Conservation (phyloP, 768 basidiomycete genomes). For the Suillus cothurnatus region DNA sequence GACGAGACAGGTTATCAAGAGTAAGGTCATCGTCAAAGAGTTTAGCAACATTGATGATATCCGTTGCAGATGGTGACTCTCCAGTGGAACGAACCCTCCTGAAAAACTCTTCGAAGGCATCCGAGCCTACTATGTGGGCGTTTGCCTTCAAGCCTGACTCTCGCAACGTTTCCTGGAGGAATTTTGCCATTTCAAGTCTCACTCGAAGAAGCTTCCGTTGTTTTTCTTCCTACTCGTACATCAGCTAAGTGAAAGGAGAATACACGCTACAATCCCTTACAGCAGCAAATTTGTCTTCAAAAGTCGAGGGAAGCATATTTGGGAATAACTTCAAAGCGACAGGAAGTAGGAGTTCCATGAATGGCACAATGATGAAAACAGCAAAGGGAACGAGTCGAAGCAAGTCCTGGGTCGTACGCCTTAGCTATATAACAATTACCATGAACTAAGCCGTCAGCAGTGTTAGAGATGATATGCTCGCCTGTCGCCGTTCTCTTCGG, state of each 20-base stretch:
- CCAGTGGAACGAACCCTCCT: constrained; percentile 96
- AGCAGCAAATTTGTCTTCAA: constrained; percentile 95
- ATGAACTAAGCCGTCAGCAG: constrained; percentile 4
- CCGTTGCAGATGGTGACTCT: constrained; percentile 84
- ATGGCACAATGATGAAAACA: constrained; percentile 93
- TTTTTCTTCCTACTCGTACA: constrained; percentile 82
- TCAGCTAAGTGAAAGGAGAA: background rate
- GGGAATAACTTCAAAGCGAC: constrained; percentile 97
- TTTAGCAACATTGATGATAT: constrained; percentile 93
- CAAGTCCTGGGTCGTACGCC: constrained; percentile 91
- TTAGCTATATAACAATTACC: constrained; percentile 54
- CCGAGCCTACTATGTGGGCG: constrained; percentile 89
- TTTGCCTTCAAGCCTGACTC: constrained; percentile 94
- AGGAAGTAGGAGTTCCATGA: constrained; percentile 97
- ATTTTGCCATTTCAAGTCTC: constrained; percentile 98
- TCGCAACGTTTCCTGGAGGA: constrained; percentile 94
- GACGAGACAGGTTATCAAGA: constrained; percentile 95
- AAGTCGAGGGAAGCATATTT: constrained; percentile 97
- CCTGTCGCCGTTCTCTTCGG: constrained; percentile 92
- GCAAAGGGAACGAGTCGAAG: constrained; percentile 93
- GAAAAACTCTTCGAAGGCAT: constrained; percentile 99
- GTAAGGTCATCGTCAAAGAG: constrained; percentile 98
- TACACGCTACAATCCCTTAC: constrained; percentile 43
- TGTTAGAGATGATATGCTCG: constrained; percentile 31
- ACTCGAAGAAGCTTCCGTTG: constrained; percentile 93